Evolutionary conservation across 768 basidiomycete genomes (phyloP).

Genomic region (Amanita brunnescens): DNA sequence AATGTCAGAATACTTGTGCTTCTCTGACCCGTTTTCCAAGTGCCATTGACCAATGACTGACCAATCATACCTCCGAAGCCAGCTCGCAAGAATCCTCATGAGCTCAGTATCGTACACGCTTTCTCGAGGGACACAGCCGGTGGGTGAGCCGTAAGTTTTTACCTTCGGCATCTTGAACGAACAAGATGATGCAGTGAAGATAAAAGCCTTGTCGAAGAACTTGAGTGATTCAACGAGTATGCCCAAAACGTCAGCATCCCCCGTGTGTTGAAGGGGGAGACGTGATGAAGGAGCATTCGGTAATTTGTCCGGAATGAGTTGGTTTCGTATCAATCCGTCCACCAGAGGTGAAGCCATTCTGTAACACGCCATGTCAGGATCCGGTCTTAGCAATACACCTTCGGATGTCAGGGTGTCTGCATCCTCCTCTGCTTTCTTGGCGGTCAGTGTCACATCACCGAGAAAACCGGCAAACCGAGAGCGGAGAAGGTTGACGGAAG

Average conservation of each 20-base stretch:
- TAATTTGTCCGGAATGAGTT: conserved; percentile 2
- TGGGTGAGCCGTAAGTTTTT: neutral
- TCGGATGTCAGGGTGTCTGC: neutral
- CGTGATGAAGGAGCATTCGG: conserved; percentile 5
- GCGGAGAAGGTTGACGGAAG: conserved; percentile 8
- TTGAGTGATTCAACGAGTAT: conserved; percentile 10
- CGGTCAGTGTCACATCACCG: neutral
- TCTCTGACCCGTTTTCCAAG: neutral
- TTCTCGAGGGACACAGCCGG: conserved; percentile 9
- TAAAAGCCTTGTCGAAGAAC: conserved; percentile 9
- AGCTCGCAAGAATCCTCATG: conserved; percentile 11
- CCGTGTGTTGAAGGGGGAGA: conserved; percentile 1
- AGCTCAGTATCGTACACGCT: conserved; percentile 12
- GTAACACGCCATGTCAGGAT: neutral
- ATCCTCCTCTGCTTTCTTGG: neutral
- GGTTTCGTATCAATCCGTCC: neutral
- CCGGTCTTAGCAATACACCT: neutral
- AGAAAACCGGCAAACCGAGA: conserved; percentile 8
- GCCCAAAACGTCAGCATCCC: conserved; percentile 3
- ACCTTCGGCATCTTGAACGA: conserved; percentile 8
- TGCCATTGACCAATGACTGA: conserved; percentile 12
- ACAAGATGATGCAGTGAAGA: neutral
- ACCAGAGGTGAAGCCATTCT: neutral
- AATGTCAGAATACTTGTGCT: conserved; percentile 10
- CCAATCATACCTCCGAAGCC: conserved; percentile 8